Base-by-base conservation (phyloP, 768 basidiomycete genomes). In the Rhizopogon vulgaris region DNA sequence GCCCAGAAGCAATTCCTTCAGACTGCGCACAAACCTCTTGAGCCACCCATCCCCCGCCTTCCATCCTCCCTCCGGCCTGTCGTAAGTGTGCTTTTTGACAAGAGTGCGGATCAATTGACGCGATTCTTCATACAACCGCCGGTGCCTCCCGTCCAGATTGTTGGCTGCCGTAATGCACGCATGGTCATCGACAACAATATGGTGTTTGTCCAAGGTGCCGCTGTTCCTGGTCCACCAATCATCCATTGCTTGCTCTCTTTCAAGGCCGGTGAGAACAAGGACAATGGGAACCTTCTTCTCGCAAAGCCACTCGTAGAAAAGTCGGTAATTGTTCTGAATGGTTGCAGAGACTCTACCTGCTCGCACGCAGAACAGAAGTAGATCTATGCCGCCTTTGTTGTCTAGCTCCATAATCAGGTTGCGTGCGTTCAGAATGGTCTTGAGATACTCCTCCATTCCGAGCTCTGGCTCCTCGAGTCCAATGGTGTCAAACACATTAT, bases 221-320 rank as follows among this genome's bases (percentile, higher is more conserved):
- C 65, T 18, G 57, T 61, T 51, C 24, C 32, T 17, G 5, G 22
- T 38, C 61, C 62, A 63, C 61, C 58, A 62, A 6, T 42, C 34
- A 9, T 63, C 61, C 61, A 57, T 60, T 25, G 30, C 15, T 4
- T 47, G 24, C 39, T 55, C 52, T 18, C 53, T 41, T 52, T 69
- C 71, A 3, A 71, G 59, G 25, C 68, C 63, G 2, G 68, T 71
- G 8, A 71, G 52, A 8, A 63, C 65, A 8, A 73, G 41, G 0
- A 69, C 55, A 18, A 65, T 59, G 3, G 71, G 71, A 4, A 72
- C 67, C 30, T 63, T 51, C 25, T 54, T 54, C 49, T 57, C 62
- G 38, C 75, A 75, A 4, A 76, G 68, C 34, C 74, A 64, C 41
- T 76, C 67, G 39, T 67, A 56, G 58, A 75, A 74, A 14, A 75